A percentile compares a stretch with the other conserved stretches of the same genome.
Conservation (phyloP, 169 alveolate species). For the Babesia bigemina region DNA sequence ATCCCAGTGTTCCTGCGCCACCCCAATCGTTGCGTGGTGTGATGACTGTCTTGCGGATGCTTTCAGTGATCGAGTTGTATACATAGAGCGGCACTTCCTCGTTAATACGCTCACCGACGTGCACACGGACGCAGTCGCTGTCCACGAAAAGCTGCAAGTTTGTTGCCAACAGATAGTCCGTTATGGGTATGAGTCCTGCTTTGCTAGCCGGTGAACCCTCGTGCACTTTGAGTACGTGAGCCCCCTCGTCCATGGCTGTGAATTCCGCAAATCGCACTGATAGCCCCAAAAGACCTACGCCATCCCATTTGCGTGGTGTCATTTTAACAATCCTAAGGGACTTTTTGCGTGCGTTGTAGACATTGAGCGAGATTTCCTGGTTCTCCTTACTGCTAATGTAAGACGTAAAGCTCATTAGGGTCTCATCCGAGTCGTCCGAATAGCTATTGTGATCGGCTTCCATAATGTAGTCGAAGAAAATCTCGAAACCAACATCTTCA, state of each 20-base stretch:
- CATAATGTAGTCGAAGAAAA: conserved; percentile 76
- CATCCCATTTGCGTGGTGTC: conserved; percentile 78
- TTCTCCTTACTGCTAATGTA: conserved; percentile 65
- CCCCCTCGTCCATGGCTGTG: conserved; percentile 77
- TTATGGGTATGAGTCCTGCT: conserved; percentile 67
- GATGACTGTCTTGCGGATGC: conserved; percentile 61
- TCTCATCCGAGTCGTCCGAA: conserved; percentile 69
- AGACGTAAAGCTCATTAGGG: conserved; percentile 65
- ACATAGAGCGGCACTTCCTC: conserved; percentile 59
- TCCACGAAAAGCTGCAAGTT: conserved; percentile 56
- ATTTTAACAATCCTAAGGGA: conserved; percentile 62
- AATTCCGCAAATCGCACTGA: conserved; percentile 68
- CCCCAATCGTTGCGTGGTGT: conserved; percentile 65
- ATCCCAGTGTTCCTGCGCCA: conserved; percentile 74
- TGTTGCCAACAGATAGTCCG: conserved; percentile 72
- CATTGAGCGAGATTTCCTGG: conserved; percentile 54
- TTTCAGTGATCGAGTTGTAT: conserved; percentile 67
- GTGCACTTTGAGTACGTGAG: conserved; percentile 59
- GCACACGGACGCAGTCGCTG: conserved; percentile 59
- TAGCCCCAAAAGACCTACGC: conserved; percentile 76
- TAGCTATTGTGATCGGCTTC: conserved; percentile 68
- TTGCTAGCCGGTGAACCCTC: conserved; percentile 71
- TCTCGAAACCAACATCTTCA: conserved; percentile 71
- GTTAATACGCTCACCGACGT: conserved; percentile 60
- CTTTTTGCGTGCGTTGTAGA: conserved; percentile 73